Percentiles rank a stretch among this genome's conserved stretches.
phyloP scores from a whole-genome alignment of 208 protist genomes.

The Phytomonas francai region DNA sequence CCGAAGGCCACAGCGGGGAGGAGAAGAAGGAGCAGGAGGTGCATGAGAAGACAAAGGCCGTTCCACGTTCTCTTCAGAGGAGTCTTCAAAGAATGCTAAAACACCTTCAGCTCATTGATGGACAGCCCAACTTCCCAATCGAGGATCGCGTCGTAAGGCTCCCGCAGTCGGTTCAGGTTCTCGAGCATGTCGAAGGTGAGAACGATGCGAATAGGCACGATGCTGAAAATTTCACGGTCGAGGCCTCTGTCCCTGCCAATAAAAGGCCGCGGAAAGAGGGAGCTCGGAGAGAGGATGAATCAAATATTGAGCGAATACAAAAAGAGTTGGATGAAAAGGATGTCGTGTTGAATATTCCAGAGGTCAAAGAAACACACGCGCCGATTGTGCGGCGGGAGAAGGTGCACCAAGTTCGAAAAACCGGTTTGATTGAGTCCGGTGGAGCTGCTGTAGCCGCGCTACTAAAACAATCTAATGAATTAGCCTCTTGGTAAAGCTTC shows the following conservation, averaged over 20 bases:
- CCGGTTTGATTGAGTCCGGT: constrained; percentile 13
- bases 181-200: constrained; percentile 2
- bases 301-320: background rate
- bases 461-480: constrained; percentile 23
- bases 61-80: constrained; percentile 23
- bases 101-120: constrained; percentile 34
- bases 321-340: constrained; percentile 39
- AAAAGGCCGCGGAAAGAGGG: background rate
- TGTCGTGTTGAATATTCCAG: constrained; percentile 42
- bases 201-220: background rate
- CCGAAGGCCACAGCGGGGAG: background rate
- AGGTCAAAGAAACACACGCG: constrained; percentile 18
- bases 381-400: constrained; percentile 63
- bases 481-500: constrained; percentile 24
- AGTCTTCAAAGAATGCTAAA: constrained; percentile 23
- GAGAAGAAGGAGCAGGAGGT: background rate
- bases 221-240: background rate
- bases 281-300: background rate
- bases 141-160: constrained; percentile 1
- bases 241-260: background rate
- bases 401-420: constrained; percentile 15
- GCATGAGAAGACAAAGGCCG: background rate
- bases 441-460: constrained; percentile 32
- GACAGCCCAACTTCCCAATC: constrained; percentile 20
- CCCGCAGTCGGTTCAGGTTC: constrained; percentile 9